phyloP scores from a whole-genome alignment of 768 basidiomycete species.

The Trametes punicea region DNA sequence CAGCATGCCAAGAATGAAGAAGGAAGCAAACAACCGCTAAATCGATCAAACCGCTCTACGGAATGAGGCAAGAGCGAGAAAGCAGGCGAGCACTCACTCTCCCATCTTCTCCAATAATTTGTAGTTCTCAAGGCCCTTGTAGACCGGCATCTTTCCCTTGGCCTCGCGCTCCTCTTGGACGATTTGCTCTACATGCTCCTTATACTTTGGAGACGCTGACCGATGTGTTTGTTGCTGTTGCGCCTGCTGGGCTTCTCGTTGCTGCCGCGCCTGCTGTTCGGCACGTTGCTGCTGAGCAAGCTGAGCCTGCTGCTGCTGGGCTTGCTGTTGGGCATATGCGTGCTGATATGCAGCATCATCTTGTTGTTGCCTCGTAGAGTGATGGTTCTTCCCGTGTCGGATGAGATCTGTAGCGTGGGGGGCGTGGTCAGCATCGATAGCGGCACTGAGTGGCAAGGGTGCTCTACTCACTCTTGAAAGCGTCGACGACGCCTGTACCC shows the following conservation, averaged over 20 bases:
- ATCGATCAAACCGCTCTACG: too few relatives aligned
- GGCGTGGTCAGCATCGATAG: background rate
- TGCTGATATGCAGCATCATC: constrained; percentile 20
- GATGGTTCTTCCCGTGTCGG: constrained; percentile 49
- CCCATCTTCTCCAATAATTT: constrained; percentile 84
- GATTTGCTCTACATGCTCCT: constrained; percentile 56
- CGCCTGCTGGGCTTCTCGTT: constrained; percentile 26
- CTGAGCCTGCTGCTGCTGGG: constrained; percentile 17
- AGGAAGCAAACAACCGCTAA: too few relatives aligned
- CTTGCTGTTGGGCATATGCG: background rate
- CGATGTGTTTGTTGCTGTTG: constrained; percentile 33
- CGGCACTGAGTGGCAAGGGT: constrained; percentile 1
- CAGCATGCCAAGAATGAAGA: too few relatives aligned
- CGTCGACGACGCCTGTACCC: constrained; percentile 66
- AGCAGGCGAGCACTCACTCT: constrained; percentile 62
- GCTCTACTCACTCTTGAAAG: constrained; percentile 71
- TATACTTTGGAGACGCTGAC: constrained; percentile 33
- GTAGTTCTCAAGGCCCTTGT: constrained; percentile 82
- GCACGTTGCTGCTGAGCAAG: constrained; percentile 15
- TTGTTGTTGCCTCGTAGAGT: constrained; percentile 21
- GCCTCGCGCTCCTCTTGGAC: constrained; percentile 73
- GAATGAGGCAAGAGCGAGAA: background rate
- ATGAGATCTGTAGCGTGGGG: constrained; percentile 42
- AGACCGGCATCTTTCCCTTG: constrained; percentile 76
- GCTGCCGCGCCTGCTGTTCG: constrained; percentile 16